Conservation (phyloP, 306 rosid genomes). For the Mucuna pruriens region DNA sequence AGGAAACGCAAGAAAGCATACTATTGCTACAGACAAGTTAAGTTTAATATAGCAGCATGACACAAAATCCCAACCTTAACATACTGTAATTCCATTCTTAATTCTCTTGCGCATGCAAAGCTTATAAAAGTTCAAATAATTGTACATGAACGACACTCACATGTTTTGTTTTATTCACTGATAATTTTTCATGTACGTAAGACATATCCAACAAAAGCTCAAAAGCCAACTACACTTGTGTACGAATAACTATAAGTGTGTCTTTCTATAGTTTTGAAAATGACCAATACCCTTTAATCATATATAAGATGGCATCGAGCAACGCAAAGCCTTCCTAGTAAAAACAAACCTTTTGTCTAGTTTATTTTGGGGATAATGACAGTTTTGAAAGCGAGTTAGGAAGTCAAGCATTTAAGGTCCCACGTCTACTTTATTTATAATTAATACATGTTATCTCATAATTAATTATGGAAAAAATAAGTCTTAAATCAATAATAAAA, state of each 20-base stretch:
- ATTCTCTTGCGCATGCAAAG: neutral
- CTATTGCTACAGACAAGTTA: neutral
- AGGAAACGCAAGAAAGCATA: slow-evolving; percentile 6
- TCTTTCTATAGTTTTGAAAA: slow-evolving; percentile 5
- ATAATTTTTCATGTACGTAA: neutral
- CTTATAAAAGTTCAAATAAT: slow-evolving; percentile 7
- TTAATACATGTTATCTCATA: no score
- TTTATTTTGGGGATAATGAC: neutral
- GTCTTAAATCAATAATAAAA: no score
- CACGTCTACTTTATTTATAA: neutral
- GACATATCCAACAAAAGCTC: neutral
- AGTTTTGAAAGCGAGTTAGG: neutral
- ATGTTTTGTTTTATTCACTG: neutral
- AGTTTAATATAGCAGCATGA: neutral
- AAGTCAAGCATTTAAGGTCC: neutral
- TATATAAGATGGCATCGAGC: neutral
- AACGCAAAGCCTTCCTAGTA: neutral
- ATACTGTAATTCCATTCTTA: neutral
- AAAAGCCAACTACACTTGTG: slow-evolving; percentile 8
- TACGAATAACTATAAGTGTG: slow-evolving; percentile 26
- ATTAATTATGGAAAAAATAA: no score
- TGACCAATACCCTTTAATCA: neutral
- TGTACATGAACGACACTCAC: neutral
- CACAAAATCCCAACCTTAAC: neutral
- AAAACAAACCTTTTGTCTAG: neutral